Base-by-base conservation (phyloP, 495 filamentous ascomycete species). In the Aspergillus avenaceus region DNA sequence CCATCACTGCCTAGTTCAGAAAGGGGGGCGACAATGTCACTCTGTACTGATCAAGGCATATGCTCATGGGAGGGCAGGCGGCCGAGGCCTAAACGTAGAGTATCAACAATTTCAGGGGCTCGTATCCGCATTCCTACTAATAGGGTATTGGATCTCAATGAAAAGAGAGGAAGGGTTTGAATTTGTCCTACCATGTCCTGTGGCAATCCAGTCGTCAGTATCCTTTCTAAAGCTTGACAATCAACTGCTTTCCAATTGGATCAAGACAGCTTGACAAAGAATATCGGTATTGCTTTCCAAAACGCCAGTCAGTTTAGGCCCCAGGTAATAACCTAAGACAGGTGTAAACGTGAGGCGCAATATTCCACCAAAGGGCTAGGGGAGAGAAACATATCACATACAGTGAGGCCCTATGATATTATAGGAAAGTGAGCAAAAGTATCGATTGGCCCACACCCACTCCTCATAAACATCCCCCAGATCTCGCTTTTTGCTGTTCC, bases 1-100 rank as follows among this genome's bases (percentile, higher is more conserved):
- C 32, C 45, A 31, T 37, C 41, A 53, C 23, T 47, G 52, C 16
- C 45, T 55, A 52, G 44, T n/a, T 36, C 41, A 24, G 29, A 16
- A 21, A 29, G 5, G 42, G 41, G 36, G 31, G 37, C n/a, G n/a
- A 32, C 44, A 52, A 37, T 28, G 52, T 52, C 41, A 45, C 50
- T 41, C 28, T 47, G 32, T 43, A 34, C 46, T 36, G 47, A 41
- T 40, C 19, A 46, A 55, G 48, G 26, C 46, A 52, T 26, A 12
- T 34, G 25, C 29, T 36, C 25, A 36, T 29, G 36, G 45, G 43
- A 40, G 41, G 38, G 34, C 23, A n/a, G 41, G 11, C 12, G 42
- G 14, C 41, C 14, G 31, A 32, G 45, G 45, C 22, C 49, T 31
- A 29, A 27, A 31, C 22, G 34, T 5, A 34, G 4, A 8, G 18